Conservation (phyloP, 2,329 filamentous ascomycete species). For the Fusarium decemcellulare region DNA sequence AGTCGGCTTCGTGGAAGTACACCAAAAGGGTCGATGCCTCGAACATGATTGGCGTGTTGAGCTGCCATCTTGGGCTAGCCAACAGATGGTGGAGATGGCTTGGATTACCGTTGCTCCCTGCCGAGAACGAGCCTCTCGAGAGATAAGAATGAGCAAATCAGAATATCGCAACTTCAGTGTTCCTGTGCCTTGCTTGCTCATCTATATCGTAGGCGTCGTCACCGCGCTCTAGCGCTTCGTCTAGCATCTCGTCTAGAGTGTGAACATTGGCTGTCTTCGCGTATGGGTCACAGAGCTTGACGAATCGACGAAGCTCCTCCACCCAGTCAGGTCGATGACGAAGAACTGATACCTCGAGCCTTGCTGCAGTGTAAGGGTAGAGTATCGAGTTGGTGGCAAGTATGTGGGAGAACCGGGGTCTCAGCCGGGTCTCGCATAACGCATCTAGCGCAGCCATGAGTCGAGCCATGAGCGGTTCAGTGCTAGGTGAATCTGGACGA, state of each 20-base stretch:
- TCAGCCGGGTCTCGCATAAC: slow-evolving; percentile 27
- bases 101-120: not conserved
- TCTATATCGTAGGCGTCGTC: slow-evolving; percentile 35
- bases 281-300: slow-evolving; percentile 27
- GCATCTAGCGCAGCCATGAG: slow-evolving; percentile 46
- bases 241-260: slow-evolving; percentile 29
- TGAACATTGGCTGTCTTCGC: slow-evolving; percentile 21
- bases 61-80: not conserved
- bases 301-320: slow-evolving; percentile 8
- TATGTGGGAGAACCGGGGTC: slow-evolving; percentile 26
- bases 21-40: not conserved
- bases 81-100: not conserved
- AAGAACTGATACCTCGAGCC: slow-evolving; percentile 43
- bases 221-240: slow-evolving; percentile 25
- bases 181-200: slow-evolving; percentile 15
- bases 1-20: not conserved
- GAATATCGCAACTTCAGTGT: slow-evolving; percentile 36
- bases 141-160: slow-evolving; percentile 2
- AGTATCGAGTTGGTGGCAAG: slow-evolving; percentile 46
- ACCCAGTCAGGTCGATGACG: slow-evolving; percentile 34
- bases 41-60: slow-evolving; percentile 1
- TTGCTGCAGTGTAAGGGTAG: slow-evolving; percentile 45
- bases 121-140: not conserved
- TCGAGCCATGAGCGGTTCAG: slow-evolving; percentile 41
- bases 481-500: not conserved